Evolutionary conservation across 129 eudicot genomes (phyloP).

Genomic region (Chrysanthemum makinoi): DNA sequence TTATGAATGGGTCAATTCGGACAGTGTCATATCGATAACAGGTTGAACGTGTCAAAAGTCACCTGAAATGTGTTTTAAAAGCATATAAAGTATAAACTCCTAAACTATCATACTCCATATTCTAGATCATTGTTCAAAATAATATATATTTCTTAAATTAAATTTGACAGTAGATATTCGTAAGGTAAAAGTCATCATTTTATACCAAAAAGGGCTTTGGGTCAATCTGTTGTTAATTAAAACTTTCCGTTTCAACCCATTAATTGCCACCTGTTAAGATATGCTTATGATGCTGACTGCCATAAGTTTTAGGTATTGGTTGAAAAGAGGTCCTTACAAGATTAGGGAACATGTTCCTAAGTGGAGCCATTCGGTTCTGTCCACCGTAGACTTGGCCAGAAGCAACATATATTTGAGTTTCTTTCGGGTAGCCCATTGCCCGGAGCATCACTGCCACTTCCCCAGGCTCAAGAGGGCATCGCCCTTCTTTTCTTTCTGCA

Average conservation of each 20-base stretch:
- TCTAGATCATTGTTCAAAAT: background rate
- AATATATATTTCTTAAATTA: background rate
- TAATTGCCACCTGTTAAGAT: background rate
- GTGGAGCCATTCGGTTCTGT: conserved; percentile 97
- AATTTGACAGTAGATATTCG: too few species aligned
- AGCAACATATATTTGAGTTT: conserved; percentile 95
- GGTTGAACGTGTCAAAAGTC: background rate
- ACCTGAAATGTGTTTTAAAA: background rate
- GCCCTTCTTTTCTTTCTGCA: conserved; percentile 97
- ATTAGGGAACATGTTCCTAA: conserved; percentile 98
- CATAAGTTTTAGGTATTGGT: background rate
- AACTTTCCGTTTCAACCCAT: background rate
- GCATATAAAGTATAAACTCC: background rate
- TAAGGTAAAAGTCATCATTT: too few species aligned
- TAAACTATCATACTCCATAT: background rate
- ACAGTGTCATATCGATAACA: background rate
- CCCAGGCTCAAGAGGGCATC: conserved; percentile 98
- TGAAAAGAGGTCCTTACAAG: conserved; percentile 49
- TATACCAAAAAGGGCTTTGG: too few species aligned
- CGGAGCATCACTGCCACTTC: conserved; percentile 97
- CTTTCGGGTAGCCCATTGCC: conserved; percentile 97
- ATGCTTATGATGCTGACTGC: background rate
- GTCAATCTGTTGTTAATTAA: too few species aligned
- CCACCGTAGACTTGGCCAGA: conserved; percentile 99
- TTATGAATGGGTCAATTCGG: background rate